Evolutionary conservation across 495 filamentous ascomycete genomes (phyloP).

Genomic region (Jackrogersella multiformis): DNA sequence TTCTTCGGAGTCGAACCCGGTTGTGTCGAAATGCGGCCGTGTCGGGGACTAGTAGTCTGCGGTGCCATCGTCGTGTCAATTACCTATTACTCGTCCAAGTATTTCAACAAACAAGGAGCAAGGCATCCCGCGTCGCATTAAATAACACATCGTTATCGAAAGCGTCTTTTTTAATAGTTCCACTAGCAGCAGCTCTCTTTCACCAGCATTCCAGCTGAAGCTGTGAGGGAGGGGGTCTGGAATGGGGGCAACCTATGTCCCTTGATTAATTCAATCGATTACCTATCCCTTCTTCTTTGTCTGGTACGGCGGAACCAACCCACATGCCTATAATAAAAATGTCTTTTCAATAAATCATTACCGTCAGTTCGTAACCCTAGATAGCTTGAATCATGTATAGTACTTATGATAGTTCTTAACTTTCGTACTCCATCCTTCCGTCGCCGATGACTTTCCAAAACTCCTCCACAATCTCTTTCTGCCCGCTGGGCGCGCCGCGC

Average conservation of each 20-base stretch:
- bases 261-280: constrained; percentile 27
- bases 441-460: constrained; percentile 72
- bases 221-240: constrained; percentile 18
- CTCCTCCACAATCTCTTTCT: constrained; percentile 80
- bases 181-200: too few species aligned
- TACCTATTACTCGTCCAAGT: background rate
- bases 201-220: constrained; percentile 32
- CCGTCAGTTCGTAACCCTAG: constrained; percentile 24
- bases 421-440: constrained; percentile 64
- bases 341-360: constrained; percentile 12
- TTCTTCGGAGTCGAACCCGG: constrained; percentile 42
- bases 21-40: constrained; percentile 24
- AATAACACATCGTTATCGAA: constrained; percentile 11
- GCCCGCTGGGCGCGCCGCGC: constrained; percentile 69
- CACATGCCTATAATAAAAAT: constrained; percentile 11
- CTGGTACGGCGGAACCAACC: background rate
- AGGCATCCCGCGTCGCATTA: background rate
- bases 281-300: constrained; percentile 37
- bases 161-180: constrained; percentile 10
- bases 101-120: background rate
- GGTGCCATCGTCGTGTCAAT: constrained; percentile 20
- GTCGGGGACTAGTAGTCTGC: background rate
- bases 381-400: background rate
- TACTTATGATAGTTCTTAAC: constrained; percentile 18
- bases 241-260: constrained; percentile 17